Conservation (phyloP, 805 yeast species). For the Isabelozyma rhagii region DNA sequence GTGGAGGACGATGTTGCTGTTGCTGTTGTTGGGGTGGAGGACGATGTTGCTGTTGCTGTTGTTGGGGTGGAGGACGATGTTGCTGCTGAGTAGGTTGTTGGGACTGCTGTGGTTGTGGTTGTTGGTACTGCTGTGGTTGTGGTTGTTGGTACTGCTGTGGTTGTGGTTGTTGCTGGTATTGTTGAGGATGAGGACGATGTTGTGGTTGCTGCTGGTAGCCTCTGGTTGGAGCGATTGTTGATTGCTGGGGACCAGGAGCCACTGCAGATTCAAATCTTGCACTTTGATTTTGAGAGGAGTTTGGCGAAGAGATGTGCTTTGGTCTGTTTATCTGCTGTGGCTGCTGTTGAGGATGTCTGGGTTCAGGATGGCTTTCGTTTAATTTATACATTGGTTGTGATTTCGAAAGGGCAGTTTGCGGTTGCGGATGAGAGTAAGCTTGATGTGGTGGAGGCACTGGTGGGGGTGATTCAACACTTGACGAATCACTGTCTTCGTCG, state of each 20-base stretch:
- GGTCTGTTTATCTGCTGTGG: conserved; percentile 19
- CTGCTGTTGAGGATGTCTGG: conserved; percentile 11
- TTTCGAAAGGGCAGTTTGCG: conserved; percentile 4
- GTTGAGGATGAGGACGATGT: background rate
- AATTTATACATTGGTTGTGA: conserved; percentile 11
- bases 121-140: background rate
- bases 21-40: background rate
- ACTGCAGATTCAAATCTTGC: conserved; percentile 4
- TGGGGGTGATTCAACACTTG: conserved; percentile 19
- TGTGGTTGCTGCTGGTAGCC: conserved; percentile 1
- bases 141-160: background rate
- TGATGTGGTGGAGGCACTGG: conserved; percentile 20
- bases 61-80: conserved; percentile 7
- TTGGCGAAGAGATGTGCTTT: conserved; percentile 30
- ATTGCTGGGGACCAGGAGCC: conserved; percentile 4
- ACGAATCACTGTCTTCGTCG: conserved; percentile 10
- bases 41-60: conserved; percentile 1
- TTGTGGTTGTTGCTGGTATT: conserved; percentile 1
- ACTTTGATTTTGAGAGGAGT: conserved; percentile 23
- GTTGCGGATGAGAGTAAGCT: conserved; percentile 1
- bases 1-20: conserved; percentile 1
- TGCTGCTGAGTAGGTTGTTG: too few relatives aligned
- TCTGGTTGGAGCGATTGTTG: conserved; percentile 3
- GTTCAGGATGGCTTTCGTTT: conserved; percentile 6
- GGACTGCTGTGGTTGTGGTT: background rate